Evolutionary conservation across 2,329 filamentous ascomycete genomes (phyloP), one percentile per base, ranked within the genome.

Genomic region (Colletotrichum sp.): DNA sequence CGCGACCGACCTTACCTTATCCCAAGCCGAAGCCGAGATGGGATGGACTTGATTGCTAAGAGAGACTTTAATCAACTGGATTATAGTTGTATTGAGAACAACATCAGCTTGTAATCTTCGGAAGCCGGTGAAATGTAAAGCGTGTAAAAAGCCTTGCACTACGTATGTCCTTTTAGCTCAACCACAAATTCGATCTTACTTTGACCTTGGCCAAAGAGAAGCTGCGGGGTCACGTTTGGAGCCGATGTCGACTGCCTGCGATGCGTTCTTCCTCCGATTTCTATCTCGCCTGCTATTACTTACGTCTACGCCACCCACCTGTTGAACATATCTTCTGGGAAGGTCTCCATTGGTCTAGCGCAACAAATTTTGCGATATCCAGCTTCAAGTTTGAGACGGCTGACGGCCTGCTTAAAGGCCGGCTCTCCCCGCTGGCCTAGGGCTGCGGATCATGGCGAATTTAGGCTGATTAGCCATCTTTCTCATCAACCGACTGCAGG

Each of bases 381-480:
- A 48, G 44, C 44, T 48, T 22, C 18, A 48, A 22, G 44, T 48
- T 12, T 48, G 18, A 22, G 44, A 48, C 18, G 44, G n/a, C n/a
- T 52, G 44, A 22, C 44, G 44, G 44, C 44, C 44, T 52, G 44
- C 44, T 22, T 5, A 52, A 22, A 22, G 44, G n/a, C 44, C 44
- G 44, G n/a, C n/a, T 52, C n/a, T 22, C 44, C n/a, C 12, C n/a
- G n/a, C 44, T 22, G 44, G 44, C 44, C 18, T 52, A 22, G 9
- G 44, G 59, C 39, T 10, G 26, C 65, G 32, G 65, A 62, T 34
- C 62, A 70, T 30, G 15, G 28, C 32, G 32, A 32, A 75, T 67
- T 76, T 66, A 76, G 75, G 48, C 71, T 75, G 60, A 76, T 62
- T 48, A 44, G 34, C 28, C 6, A 64, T n/a, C n/a, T 4, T 55